Base-by-base conservation (phyloP, 306 rosid species). In the Betula pendula region DNA sequence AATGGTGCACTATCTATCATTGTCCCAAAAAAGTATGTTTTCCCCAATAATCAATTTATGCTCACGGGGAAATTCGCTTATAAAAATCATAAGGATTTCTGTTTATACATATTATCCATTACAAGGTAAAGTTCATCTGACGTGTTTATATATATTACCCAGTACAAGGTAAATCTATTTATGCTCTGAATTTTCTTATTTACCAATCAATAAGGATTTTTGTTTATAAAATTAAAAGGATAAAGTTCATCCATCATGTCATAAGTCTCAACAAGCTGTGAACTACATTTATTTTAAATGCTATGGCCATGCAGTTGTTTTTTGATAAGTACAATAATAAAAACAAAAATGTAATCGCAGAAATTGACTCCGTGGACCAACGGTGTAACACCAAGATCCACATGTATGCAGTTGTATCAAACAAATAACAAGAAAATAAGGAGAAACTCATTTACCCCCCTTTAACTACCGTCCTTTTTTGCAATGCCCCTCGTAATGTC, bases 381-480 rank as follows among this genome's bases (percentile, higher is more conserved):
- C n/a, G n/a, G n/a, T n/a, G n/a, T n/a, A n/a, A n/a, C n/a, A n/a
- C n/a, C n/a, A n/a, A n/a, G n/a, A n/a, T n/a, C n/a, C n/a, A n/a
- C n/a, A n/a, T n/a, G n/a, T n/a, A 29, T 52, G 51, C 27, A 74
- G 24, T 13, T 67, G 65, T 68, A 69, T 12, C 69, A 45, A 74
- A 55, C 25, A 48, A 45, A 48, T 17, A 49, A 6, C 71, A 49
- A 25, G 16, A 17, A 24, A 2, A 38, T 38, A 38, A 38, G 42
- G 42, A 38, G 42, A 38, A 38, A 38, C 42, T 38, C 42, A 38
- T 38, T 38, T 38, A 38, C 0, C 42, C 42, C 8, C 6, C 42
- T 6, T 8, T 38, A 38, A 38, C 42, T 38, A 38, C 42, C 42
- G 6, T 38, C 42, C 42, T 38, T 38, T 38, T 38, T 38, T 38